Evolutionary conservation across 805 yeast species (phyloP).

Genomic region (Candida ipomoeae): DNA sequence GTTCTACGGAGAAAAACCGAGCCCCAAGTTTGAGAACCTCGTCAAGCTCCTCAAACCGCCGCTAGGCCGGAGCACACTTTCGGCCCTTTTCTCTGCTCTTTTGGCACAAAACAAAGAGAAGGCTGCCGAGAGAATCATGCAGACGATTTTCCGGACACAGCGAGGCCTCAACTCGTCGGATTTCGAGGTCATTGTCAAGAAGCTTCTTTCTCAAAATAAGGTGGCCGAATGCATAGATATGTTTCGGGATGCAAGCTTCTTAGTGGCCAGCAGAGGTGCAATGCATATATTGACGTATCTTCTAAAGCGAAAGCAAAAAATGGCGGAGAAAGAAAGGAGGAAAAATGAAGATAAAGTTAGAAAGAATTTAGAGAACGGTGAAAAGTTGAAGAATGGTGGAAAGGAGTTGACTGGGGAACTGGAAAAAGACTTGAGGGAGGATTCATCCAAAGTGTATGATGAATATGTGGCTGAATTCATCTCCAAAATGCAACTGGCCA

Average conservation of each 20-base stretch:
- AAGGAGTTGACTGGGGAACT: too few species aligned
- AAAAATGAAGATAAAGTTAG: neutral
- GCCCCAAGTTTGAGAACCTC: constrained; percentile 15
- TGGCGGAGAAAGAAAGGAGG: neutral
- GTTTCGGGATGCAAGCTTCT: constrained; percentile 17
- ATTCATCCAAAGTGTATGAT: neutral
- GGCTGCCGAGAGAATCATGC: constrained; percentile 28
- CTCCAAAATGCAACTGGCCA: constrained; percentile 2
- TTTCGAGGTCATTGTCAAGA: constrained; percentile 23
- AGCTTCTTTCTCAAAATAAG: constrained; percentile 24
- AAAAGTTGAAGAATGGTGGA: too few species aligned
- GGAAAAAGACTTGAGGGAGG: too few species aligned
- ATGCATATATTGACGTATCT: constrained; percentile 9
- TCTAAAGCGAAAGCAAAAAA: neutral
- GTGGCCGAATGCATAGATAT: constrained; percentile 24
- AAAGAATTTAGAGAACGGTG: too few species aligned
- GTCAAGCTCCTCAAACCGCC: constrained; percentile 26
- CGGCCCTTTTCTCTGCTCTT: constrained; percentile 30
- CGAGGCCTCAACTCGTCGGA: constrained; percentile 26
- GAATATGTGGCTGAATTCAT: constrained; percentile 3
- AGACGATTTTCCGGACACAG: constrained; percentile 26
- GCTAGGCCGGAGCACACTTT: constrained; percentile 29
- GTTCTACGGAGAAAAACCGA: constrained; percentile 17
- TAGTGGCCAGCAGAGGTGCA: constrained; percentile 24
- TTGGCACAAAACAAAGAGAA: constrained; percentile 23